Evolutionary conservation across 108 stramenopile genomes (phyloP).

Genomic region (Epithemia pelagica): DNA sequence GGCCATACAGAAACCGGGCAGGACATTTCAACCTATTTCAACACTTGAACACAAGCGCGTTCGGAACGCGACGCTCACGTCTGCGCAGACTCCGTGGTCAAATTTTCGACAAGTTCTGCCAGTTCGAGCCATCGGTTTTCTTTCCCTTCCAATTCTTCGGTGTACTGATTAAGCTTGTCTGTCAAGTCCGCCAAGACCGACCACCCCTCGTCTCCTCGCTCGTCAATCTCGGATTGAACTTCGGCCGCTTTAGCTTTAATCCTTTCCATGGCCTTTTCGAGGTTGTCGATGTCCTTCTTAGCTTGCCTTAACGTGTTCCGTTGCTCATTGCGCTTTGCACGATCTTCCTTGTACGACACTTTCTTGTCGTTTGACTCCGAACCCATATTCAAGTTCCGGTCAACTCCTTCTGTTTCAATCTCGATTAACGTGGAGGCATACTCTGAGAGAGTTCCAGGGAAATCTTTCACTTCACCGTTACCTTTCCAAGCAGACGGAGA

Average conservation of each 20-base stretch:
- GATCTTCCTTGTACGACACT: slow-evolving; percentile 56
- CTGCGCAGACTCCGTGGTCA: no score
- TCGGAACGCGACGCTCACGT: no score
- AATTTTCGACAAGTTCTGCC: slow-evolving; percentile 45
- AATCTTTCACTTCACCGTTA: slow-evolving; percentile 76
- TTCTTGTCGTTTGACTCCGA: slow-evolving; percentile 28
- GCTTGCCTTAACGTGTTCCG: slow-evolving; percentile 54
- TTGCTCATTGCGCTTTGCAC: slow-evolving; percentile 44
- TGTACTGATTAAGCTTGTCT: slow-evolving; percentile 45
- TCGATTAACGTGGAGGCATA: slow-evolving; percentile 74
- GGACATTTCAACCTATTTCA: no score
- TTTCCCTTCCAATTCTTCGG: slow-evolving; percentile 64
- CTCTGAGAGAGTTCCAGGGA: slow-evolving; percentile 66
- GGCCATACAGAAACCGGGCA: no score
- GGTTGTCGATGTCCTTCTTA: slow-evolving; percentile 55
- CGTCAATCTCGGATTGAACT: slow-evolving; percentile 49
- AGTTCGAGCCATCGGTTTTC: slow-evolving; percentile 77
- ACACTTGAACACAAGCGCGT: no score
- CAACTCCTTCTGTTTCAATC: slow-evolving; percentile 39
- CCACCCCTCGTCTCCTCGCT: slow-evolving; percentile 62
- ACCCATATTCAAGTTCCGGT: not conserved
- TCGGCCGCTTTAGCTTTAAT: slow-evolving; percentile 39
- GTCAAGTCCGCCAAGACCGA: slow-evolving; percentile 72
- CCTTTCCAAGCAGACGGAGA: no score
- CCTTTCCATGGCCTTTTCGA: slow-evolving; percentile 60